phyloP scores from a whole-genome alignment of 2,329 filamentous ascomycete species.

The Pestalotiopsis sp. region DNA sequence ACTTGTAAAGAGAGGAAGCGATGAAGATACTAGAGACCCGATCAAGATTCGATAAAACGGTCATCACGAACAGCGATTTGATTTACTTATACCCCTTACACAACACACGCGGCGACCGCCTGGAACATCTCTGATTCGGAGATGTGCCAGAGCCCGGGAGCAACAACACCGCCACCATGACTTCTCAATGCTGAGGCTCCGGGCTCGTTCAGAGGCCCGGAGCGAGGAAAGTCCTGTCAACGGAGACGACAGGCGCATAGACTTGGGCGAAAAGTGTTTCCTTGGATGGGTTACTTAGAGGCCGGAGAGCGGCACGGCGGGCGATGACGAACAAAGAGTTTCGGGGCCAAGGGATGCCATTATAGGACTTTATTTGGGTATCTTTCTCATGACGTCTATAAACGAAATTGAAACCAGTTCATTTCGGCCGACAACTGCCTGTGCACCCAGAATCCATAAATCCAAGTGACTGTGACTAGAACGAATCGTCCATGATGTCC shows the following conservation, averaged over 20 bases:
- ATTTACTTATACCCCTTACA: background rate
- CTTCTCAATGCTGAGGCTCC: background rate
- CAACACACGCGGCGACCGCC: background rate
- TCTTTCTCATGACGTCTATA: conserved; percentile 8
- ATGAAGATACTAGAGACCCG: background rate
- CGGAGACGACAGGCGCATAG: background rate
- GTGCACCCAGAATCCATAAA: background rate
- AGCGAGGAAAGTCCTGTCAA: background rate
- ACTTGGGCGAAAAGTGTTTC: background rate
- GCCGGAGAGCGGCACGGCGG: background rate
- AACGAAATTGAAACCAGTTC: background rate
- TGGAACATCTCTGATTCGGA: background rate
- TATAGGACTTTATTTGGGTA: background rate
- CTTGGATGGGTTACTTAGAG: background rate
- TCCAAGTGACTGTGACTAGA: conserved; percentile 37
- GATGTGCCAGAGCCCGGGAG: conserved; percentile 4
- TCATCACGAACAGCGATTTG: background rate
- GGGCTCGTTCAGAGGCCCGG: background rate
- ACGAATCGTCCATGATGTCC: conserved; percentile 64
- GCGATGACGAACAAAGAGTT: background rate
- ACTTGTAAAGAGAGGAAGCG: background rate
- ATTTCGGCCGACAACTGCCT: background rate
- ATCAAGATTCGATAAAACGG: background rate
- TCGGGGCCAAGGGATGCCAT: background rate
- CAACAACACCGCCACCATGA: conserved; percentile 10